Conservation (phyloP, 2,329 filamentous ascomycete species). For the Davidsoniella neocaledoniae region DNA sequence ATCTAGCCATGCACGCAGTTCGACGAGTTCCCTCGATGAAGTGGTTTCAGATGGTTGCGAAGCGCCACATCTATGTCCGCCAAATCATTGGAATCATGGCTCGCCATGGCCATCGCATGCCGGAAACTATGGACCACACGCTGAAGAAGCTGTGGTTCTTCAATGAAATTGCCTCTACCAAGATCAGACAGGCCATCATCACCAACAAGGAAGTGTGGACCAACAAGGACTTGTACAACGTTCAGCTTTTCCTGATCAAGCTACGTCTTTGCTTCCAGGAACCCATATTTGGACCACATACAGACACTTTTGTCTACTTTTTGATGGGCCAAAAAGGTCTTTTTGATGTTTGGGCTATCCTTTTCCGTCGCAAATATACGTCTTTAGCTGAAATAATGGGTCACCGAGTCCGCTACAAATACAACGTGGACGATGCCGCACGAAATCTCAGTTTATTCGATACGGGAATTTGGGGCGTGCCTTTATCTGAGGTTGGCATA, state of each 20-base stretch:
- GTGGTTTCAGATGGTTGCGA: conserved; percentile 52
- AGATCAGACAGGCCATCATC: conserved; percentile 36
- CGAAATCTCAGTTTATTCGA: conserved; percentile 15
- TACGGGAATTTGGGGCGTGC: conserved; percentile 32
- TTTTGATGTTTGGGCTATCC: conserved; percentile 38
- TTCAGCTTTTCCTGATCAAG: conserved; percentile 53
- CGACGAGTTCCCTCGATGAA: conserved; percentile 43
- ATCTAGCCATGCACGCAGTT: conserved; percentile 16
- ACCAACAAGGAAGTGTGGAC: conserved; percentile 36
- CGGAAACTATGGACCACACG: conserved; percentile 26
- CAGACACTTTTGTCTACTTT: conserved; percentile 34
- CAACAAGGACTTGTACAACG: conserved; percentile 41
- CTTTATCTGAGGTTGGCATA: conserved; percentile 32
- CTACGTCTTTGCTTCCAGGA: conserved; percentile 53
- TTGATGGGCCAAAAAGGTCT: conserved; percentile 43
- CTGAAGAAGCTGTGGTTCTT: conserved; percentile 57
- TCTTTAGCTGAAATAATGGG: conserved; percentile 34
- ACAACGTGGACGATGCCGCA: conserved; percentile 22
- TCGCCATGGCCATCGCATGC: conserved; percentile 38
- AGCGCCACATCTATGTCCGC: conserved; percentile 35
- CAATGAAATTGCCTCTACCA: conserved; percentile 46
- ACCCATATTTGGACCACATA: conserved; percentile 37
- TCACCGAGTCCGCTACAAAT: conserved; percentile 41
- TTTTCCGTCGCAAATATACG: conserved; percentile 38
- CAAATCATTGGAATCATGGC: conserved; percentile 49